These are phyloP conservation scores for Medicago lupulina DNA, from an alignment of 306 rosid species.

Conservation along the genomic window DNA sequence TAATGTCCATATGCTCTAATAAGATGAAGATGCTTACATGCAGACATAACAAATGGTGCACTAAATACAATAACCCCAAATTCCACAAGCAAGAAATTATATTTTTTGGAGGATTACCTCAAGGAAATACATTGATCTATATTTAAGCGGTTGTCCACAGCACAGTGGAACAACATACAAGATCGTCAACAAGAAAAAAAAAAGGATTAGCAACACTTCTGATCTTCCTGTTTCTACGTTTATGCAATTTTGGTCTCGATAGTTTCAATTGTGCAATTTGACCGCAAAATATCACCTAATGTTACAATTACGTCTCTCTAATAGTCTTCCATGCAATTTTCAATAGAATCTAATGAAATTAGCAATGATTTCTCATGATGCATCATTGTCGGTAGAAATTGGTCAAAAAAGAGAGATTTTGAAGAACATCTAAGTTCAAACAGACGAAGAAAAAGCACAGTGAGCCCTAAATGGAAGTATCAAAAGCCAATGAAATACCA, in stretches of 20 bases:
- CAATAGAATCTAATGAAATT: not conserved
- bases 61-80: not conserved
- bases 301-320: not conserved
- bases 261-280: not conserved
- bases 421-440: not conserved
- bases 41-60: not conserved
- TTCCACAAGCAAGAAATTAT: not conserved
- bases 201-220: not conserved
- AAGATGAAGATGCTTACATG: not conserved
- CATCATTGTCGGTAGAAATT: not conserved
- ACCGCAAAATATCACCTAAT: not conserved
- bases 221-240: not conserved
- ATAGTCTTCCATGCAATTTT: not conserved
- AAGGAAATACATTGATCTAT: not conserved
- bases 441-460: not conserved
- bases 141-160: not conserved
- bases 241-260: not conserved
- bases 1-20: not conserved
- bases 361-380: not conserved
- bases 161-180: conserved; percentile 1
- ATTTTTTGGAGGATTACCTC: not conserved
- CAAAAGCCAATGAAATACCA: conserved; percentile 5
- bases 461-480: not conserved
- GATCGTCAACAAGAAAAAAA: not conserved
- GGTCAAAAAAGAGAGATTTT: not conserved